phyloP scores from a whole-genome alignment of 805 yeast species.

The Sugiyamaella valdiviana region DNA sequence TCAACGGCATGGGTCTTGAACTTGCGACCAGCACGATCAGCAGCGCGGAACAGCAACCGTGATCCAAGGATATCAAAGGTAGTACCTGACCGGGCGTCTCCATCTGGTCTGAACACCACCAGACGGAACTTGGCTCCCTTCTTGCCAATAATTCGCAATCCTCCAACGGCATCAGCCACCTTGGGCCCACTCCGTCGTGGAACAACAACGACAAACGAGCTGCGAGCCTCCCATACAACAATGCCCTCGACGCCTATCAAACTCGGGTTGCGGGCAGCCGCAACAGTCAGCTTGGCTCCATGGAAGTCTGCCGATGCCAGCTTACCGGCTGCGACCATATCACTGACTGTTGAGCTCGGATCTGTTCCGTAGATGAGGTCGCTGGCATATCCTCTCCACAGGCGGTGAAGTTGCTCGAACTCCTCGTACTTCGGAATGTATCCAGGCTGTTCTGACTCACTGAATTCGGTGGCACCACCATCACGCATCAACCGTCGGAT shows the following conservation, averaged over 20 bases:
- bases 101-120: conserved; percentile 28
- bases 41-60: conserved; percentile 64
- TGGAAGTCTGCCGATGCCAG: conserved; percentile 74
- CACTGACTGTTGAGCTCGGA: neutral
- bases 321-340: conserved; percentile 26
- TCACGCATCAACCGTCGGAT: conserved; percentile 20
- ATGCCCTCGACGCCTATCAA: conserved; percentile 64
- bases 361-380: conserved; percentile 40
- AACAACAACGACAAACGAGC: conserved; percentile 57
- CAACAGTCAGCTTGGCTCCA: conserved; percentile 63
- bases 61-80: conserved; percentile 71
- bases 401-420: conserved; percentile 47
- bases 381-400: conserved; percentile 69
- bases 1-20: conserved; percentile 75
- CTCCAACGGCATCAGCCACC: conserved; percentile 44
- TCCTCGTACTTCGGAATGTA: conserved; percentile 37
- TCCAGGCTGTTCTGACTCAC: neutral
- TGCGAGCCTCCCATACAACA: conserved; percentile 78
- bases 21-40: conserved; percentile 77
- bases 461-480: conserved; percentile 5
- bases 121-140: conserved; percentile 58
- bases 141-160: conserved; percentile 61
- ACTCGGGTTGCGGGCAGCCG: conserved; percentile 49
- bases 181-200: conserved; percentile 27
- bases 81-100: conserved; percentile 31